These are phyloP conservation scores for Coniochaeta sp. DNA, from an alignment of 2,329 filamentous ascomycete species.

Conservation along the genomic window DNA sequence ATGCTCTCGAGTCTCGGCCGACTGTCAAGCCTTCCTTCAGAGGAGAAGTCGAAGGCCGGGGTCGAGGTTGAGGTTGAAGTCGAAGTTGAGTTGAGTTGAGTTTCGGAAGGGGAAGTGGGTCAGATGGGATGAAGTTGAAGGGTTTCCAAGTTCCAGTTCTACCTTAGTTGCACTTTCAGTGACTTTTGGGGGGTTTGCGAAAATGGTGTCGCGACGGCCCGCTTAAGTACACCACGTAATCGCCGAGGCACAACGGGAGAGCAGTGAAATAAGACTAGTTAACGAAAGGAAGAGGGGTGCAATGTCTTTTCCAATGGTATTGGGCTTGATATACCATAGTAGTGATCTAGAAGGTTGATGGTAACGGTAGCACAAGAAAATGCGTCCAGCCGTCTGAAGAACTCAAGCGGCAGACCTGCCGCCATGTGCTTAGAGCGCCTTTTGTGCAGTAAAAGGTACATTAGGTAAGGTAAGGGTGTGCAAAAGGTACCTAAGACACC, in stretches of 20 bases:
- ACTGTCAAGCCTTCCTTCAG: background rate
- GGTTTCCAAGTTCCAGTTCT: too few relatives aligned
- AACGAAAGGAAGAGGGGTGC: background rate
- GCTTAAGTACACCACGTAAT: background rate
- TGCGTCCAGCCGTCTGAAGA: background rate
- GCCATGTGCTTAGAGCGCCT: too few relatives aligned
- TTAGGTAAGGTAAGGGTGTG: too few relatives aligned
- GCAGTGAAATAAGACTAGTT: background rate
- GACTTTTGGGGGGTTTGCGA: background rate
- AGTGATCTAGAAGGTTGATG: too few relatives aligned
- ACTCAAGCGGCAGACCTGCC: too few relatives aligned
- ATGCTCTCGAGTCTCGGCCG: background rate
- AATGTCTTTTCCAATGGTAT: background rate
- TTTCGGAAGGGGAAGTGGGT: background rate
- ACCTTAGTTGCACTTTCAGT: background rate
- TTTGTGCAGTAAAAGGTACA: too few relatives aligned
- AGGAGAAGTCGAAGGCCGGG: background rate
- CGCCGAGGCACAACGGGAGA: background rate
- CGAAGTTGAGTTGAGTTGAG: background rate
- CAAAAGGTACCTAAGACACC: too few relatives aligned
- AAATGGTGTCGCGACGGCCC: background rate
- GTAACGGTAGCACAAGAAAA: background rate
- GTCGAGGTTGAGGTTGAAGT: background rate
- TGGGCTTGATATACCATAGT: too few relatives aligned
- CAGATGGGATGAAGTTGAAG: background rate